Base-by-base conservation (phyloP, 176 grass and related monocot genomes). In the Pontederia crassipes region DNA sequence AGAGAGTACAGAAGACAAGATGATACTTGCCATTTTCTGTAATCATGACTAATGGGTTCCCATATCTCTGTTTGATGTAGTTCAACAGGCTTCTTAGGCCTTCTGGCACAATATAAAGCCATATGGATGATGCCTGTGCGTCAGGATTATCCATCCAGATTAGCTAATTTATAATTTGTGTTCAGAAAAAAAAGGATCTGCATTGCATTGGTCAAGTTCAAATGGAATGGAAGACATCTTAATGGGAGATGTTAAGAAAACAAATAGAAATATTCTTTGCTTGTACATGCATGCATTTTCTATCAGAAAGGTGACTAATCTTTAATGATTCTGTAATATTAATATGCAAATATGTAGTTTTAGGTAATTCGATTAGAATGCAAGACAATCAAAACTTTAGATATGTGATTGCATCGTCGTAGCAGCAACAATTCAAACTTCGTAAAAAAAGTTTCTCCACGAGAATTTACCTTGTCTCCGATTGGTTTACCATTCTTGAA, bases 51-150 rank as follows among this genome's bases (percentile, higher is more conserved):
- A 79, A 60, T 18, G 92, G 92, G 28, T 73, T 85, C n/a, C 68
- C 77, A 73, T 97, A 91, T 61, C 80, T 91, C 18, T 85, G 20
- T 65, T 88, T 97, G 55, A 97, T 76, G 18, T 97, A 88, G 70
- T 97, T 91, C 87, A 91, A 91, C 46, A 97, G 78, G 83, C 77
- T 88, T 58, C 92, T 85, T 49, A 97, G 70, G 35, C 92, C 92
- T 54, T 71, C 51, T 4, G 92, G 92, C 4, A 97, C 92, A 57
- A 97, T 91, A 75, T 97, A 97, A 40, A 97, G 12, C 87, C 87
- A 97, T 52, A 97, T 78, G 11, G 92, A 85, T 64, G 69, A 75
- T 4, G 92, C 87, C 92, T 97, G 83, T 60, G 1, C 55, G 16
- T 32, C 2, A 8, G 16, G 17, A 56, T 8, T 9, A 62, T 14